A percentile compares a stretch with the other conserved stretches of the same genome.
Evolutionary conservation across 768 basidiomycete genomes (phyloP).

Genomic region (Termitomyces sp.): DNA sequence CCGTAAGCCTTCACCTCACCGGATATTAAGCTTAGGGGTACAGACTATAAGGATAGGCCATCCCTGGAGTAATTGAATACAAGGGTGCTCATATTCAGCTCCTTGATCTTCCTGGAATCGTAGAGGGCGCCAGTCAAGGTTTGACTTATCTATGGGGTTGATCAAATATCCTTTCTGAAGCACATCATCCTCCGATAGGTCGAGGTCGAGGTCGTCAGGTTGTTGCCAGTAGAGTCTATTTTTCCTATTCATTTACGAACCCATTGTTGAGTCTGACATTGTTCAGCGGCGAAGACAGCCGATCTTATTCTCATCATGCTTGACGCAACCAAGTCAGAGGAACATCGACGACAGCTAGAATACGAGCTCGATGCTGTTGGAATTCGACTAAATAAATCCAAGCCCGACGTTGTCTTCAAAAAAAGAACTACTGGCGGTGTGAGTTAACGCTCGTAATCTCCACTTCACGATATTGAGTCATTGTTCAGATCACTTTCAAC

Average conservation of each 20-base stretch:
- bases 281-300: constrained; percentile 76
- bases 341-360: constrained; percentile 85
- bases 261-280: neutral
- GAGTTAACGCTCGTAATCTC: constrained; percentile 22
- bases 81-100: constrained; percentile 91
- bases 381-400: constrained; percentile 85
- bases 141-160: neutral
- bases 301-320: constrained; percentile 94
- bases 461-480: constrained; percentile 5
- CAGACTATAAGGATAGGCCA: constrained; percentile 52
- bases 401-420: constrained; percentile 95
- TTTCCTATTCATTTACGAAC: constrained; percentile 2
- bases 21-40: neutral
- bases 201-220: constrained; percentile 95
- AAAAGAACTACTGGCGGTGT: constrained; percentile 90
- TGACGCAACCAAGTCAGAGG: constrained; percentile 89
- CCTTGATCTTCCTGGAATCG: constrained; percentile 93
- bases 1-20: constrained; percentile 41
- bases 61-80: constrained; percentile 96
- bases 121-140: constrained; percentile 88
- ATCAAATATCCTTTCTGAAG: neutral
- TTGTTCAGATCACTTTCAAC: constrained; percentile 78
- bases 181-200: constrained; percentile 33
- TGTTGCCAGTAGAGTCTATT: constrained; percentile 65
- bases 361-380: constrained; percentile 96